phyloP scores from a whole-genome alignment of 176 grass and related monocot species.

The Juncus inflexus region DNA sequence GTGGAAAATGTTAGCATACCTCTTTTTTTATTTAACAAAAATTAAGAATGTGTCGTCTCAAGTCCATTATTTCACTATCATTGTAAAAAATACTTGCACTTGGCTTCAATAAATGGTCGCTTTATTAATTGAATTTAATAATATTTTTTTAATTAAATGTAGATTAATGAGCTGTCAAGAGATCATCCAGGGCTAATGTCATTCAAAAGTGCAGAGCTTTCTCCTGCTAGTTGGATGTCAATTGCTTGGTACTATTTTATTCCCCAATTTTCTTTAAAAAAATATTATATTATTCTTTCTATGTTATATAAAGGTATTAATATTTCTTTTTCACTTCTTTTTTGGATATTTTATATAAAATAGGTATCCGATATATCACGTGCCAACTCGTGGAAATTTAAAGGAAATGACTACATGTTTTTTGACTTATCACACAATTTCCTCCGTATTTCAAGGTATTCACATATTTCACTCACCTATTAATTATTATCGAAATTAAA shows the following conservation, averaged over 20 bases:
- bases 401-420: slow-evolving; percentile 60
- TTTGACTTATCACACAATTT: slow-evolving; percentile 77
- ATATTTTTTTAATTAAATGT: slow-evolving; percentile 19
- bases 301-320: background rate
- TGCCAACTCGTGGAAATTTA: slow-evolving; percentile 45
- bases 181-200: slow-evolving; percentile 41
- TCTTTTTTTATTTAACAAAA: too few relatives aligned
- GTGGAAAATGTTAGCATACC: too few relatives aligned
- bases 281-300: background rate
- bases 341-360: background rate
- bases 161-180: slow-evolving; percentile 35
- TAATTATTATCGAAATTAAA: background rate
- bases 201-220: slow-evolving; percentile 55
- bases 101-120: too few relatives aligned
- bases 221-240: slow-evolving; percentile 73
- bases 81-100: too few relatives aligned
- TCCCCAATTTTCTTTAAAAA: background rate
- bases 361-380: slow-evolving; percentile 78
- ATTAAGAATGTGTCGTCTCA: too few relatives aligned
- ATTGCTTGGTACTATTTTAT: slow-evolving; percentile 54
- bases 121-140: too few relatives aligned
- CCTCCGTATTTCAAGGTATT: slow-evolving; percentile 69
- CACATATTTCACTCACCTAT: background rate
- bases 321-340: background rate
- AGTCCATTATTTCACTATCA: too few relatives aligned